Conservation (phyloP, 345 rosid genomes). For the Melaleuca quinquenervia region DNA sequence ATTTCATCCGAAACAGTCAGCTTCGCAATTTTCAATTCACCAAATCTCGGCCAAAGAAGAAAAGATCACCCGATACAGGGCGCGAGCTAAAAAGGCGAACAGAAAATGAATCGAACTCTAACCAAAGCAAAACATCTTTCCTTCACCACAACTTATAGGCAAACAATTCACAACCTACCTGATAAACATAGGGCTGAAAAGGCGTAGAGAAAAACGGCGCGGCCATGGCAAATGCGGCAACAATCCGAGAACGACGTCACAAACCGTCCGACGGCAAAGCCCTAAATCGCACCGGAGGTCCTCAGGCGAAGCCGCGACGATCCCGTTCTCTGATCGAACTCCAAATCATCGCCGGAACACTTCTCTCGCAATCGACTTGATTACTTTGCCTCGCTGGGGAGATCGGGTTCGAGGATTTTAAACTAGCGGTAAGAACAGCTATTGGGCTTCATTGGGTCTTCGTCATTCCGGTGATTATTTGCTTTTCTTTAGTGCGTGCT, state of each 20-base stretch:
- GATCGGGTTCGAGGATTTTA: not conserved
- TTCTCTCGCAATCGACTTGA: not conserved
- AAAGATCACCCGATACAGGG: not conserved
- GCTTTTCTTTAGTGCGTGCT: not conserved
- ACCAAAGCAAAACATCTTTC: not conserved
- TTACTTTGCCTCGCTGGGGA: not conserved
- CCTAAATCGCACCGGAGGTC: not conserved
- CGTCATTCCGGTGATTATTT: not conserved
- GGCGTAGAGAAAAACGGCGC: slow-evolving; percentile 98
- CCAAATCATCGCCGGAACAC: not conserved
- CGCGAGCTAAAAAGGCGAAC: not conserved
- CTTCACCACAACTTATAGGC: not conserved
- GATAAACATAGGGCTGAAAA: slow-evolving; percentile 95
- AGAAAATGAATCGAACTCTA: not conserved
- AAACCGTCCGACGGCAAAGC: not conserved
- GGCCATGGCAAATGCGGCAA: slow-evolving; percentile 40
- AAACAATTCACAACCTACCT: slow-evolving; percentile 26
- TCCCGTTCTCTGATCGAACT: not conserved
- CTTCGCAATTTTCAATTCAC: not conserved
- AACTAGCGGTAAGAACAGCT: not conserved
- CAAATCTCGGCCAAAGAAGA: not conserved
- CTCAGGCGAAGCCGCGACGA: not conserved
- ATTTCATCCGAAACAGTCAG: not conserved
- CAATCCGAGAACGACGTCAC: not conserved
- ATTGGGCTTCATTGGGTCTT: not conserved